Conservation (phyloP, 768 basidiomycete genomes). For the Mycena polygramma region DNA sequence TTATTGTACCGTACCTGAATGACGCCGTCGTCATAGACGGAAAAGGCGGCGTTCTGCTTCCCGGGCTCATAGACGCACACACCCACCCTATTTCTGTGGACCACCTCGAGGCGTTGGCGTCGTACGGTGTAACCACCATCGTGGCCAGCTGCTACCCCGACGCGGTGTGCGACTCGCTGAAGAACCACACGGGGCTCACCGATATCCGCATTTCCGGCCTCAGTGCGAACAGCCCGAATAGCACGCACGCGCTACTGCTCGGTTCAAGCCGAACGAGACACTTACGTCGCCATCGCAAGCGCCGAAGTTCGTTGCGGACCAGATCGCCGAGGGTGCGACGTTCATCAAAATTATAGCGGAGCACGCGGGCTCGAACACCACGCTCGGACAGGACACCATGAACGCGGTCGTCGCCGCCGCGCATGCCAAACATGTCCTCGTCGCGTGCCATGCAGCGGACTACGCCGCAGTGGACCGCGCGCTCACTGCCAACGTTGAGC, state of each 20-base stretch:
- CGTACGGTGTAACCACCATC: slow-evolving; percentile 28
- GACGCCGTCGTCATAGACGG: slow-evolving; percentile 22
- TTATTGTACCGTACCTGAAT: slow-evolving; percentile 1
- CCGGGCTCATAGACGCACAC: slow-evolving; percentile 33
- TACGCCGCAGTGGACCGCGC: slow-evolving; percentile 10
- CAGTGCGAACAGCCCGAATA: slow-evolving; percentile 11
- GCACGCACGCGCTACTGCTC: slow-evolving; percentile 7
- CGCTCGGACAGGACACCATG: slow-evolving; percentile 17
- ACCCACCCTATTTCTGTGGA: slow-evolving; percentile 11
- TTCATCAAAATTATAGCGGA: slow-evolving; percentile 21
- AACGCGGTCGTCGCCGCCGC: slow-evolving; percentile 15
- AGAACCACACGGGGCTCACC: slow-evolving; percentile 18
- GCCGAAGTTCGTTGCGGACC: slow-evolving; percentile 11
- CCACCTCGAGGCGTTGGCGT: slow-evolving; percentile 19
- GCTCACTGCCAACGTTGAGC: slow-evolving; percentile 2
- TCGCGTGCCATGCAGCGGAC: slow-evolving; percentile 16
- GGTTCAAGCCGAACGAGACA: slow-evolving; percentile 8
- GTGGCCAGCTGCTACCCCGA: slow-evolving; percentile 14
- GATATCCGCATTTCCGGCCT: slow-evolving; percentile 20
- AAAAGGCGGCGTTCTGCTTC: slow-evolving; percentile 11
- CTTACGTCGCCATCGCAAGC: slow-evolving; percentile 18
- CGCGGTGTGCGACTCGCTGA: slow-evolving; percentile 12
- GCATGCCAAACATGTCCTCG: slow-evolving; percentile 1
- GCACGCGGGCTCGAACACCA: background rate
- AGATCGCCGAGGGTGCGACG: slow-evolving; percentile 14